These are phyloP conservation scores for Ganoderma multipileum DNA, from an alignment of 1,284 basidiomycete genomes.

Conservation along the genomic window DNA sequence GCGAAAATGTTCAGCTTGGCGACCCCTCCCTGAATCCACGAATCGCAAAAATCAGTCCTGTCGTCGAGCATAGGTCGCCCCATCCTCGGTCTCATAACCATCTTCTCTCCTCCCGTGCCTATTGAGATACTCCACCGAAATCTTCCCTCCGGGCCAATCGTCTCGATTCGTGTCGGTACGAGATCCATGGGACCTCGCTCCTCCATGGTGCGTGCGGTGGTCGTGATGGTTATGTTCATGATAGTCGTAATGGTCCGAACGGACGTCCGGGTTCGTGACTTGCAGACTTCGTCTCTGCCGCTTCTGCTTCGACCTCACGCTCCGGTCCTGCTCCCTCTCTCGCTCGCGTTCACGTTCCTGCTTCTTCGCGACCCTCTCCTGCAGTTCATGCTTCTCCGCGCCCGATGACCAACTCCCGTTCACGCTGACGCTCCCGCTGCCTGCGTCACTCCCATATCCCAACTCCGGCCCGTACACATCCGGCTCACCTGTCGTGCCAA, in stretches of 20 bases:
- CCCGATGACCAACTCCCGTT: constrained; percentile 32
- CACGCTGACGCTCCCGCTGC: constrained; percentile 30
- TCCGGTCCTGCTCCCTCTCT: constrained; percentile 13
- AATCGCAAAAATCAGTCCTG: constrained; percentile 13
- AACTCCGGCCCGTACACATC: constrained; percentile 29
- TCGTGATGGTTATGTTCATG: constrained; percentile 14
- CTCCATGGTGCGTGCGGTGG: constrained; percentile 16
- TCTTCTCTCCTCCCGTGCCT: constrained; percentile 24
- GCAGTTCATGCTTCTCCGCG: constrained; percentile 22
- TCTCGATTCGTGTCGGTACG: constrained; percentile 10
- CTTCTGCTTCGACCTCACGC: constrained; percentile 11
- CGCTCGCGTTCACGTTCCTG: constrained; percentile 9
- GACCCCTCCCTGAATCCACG: not conserved
- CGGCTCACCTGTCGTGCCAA: constrained; percentile 9
- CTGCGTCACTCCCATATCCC: constrained; percentile 31
- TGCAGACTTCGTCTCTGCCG: constrained; percentile 17
- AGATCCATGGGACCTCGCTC: constrained; percentile 13
- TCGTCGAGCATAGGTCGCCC: constrained; percentile 15
- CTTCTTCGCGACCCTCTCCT: not conserved
- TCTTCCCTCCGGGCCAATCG: constrained; percentile 19
- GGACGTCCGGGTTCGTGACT: constrained; percentile 26
- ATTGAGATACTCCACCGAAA: constrained; percentile 18
- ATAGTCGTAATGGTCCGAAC: constrained; percentile 16
- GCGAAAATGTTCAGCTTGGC: not conserved
- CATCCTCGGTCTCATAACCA: constrained; percentile 26